phyloP scores from a whole-genome alignment of 1,284 basidiomycete genomes.

The Rhodofomes roseus region DNA sequence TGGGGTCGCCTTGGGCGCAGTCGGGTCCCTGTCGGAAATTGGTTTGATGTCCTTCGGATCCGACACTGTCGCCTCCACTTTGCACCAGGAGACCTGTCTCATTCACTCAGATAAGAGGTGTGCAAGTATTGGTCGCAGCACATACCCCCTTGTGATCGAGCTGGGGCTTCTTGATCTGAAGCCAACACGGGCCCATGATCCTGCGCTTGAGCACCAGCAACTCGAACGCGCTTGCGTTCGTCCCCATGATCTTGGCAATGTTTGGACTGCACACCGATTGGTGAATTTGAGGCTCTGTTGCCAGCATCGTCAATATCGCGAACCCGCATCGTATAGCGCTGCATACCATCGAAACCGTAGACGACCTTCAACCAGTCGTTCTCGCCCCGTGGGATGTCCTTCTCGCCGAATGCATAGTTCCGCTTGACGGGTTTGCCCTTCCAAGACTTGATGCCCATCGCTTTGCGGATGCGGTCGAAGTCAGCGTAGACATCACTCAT shows the following conservation, averaged over 20 bases:
- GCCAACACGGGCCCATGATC: slow-evolving; percentile 99
- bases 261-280: slow-evolving; percentile 75
- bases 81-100: slow-evolving; percentile 87
- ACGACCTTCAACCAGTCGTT: slow-evolving; percentile 91
- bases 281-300: slow-evolving; percentile 61
- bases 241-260: slow-evolving; percentile 89
- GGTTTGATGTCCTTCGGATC: slow-evolving; percentile 90
- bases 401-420: slow-evolving; percentile 91
- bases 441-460: slow-evolving; percentile 76
- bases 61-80: slow-evolving; percentile 83
- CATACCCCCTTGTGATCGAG: slow-evolving; percentile 76
- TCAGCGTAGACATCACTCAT: slow-evolving; percentile 78
- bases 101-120: neutral
- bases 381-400: slow-evolving; percentile 78
- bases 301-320: neutral
- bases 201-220: slow-evolving; percentile 93
- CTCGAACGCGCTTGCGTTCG: slow-evolving; percentile 92
- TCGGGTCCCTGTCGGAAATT: slow-evolving; percentile 68
- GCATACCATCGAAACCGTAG: slow-evolving; percentile 77
- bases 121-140: slow-evolving; percentile 12
- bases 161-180: slow-evolving; percentile 75
- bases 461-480: slow-evolving; percentile 77
- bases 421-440: slow-evolving; percentile 83
- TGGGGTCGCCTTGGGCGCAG: slow-evolving; percentile 80
- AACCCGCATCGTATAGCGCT: neutral